These are phyloP conservation scores for Oryza coarctata DNA, from an alignment of 176 grass and related monocot genomes.

Conservation along the genomic window DNA sequence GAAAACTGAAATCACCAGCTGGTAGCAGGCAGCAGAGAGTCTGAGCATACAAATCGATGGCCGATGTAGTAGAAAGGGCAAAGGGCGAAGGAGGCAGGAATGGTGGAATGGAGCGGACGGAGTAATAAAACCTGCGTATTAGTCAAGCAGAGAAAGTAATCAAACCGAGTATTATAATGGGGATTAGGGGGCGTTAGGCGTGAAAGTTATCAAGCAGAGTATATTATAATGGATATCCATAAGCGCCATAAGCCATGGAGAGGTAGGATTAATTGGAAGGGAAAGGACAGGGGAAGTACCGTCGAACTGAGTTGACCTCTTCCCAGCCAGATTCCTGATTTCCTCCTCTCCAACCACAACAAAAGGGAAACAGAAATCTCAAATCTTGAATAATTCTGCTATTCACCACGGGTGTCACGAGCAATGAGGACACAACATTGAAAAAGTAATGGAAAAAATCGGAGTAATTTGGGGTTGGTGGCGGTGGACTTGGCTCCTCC, in stretches of 20 bases:
- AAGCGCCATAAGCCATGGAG: neutral
- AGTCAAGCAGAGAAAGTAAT: neutral
- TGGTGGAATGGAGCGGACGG: neutral
- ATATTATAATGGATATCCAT: neutral
- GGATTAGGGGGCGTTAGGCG: neutral
- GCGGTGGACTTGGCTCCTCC: neutral
- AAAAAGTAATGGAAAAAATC: neutral
- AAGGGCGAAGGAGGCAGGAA: neutral
- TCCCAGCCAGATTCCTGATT: neutral
- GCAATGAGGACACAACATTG: neutral
- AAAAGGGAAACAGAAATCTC: neutral
- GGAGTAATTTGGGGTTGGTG: constrained; percentile 19
- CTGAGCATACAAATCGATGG: neutral
- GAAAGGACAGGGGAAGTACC: constrained; percentile 24
- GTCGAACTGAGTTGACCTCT: neutral
- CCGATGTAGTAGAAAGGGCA: neutral
- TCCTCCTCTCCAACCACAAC: neutral
- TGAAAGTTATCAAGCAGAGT: neutral
- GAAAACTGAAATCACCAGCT: constrained; percentile 35
- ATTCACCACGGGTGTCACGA: neutral
- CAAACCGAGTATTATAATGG: neutral
- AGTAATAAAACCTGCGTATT: neutral
- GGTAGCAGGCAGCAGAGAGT: constrained; percentile 22
- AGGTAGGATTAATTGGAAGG: constrained; percentile 12
- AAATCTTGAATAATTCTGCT: neutral